Percentiles rank a stretch among this genome's conserved stretches.
Evolutionary conservation across 352 stramenopile species (phyloP).

Genomic region (Pilasporangium apinafurcum): DNA sequence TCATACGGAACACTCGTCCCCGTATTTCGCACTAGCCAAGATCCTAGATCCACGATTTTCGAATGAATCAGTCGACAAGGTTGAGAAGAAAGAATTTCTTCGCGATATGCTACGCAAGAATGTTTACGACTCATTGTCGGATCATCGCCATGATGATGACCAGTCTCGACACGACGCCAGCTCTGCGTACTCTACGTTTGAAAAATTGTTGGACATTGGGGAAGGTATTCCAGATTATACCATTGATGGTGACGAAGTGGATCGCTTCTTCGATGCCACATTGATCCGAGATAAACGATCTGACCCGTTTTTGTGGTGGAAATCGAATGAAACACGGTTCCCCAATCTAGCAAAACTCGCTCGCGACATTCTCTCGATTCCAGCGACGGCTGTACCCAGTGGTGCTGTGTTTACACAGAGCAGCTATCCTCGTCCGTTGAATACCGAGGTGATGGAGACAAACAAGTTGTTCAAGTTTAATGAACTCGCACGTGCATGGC

Average conservation of each 20-base stretch:
- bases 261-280: constrained; percentile 79
- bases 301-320: constrained; percentile 79
- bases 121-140: constrained; percentile 54
- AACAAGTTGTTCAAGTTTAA: constrained; percentile 77
- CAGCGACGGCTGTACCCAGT: constrained; percentile 56
- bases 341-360: constrained; percentile 62
- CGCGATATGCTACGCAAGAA: constrained; percentile 71
- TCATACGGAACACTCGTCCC: constrained; percentile 59
- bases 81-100: constrained; percentile 68
- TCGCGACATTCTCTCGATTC: constrained; percentile 71
- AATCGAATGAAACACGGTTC: constrained; percentile 77
- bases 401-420: constrained; percentile 66
- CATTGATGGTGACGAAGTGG: constrained; percentile 71
- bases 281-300: constrained; percentile 76
- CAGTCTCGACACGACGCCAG: constrained; percentile 50
- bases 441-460: constrained; percentile 46
- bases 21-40: constrained; percentile 68
- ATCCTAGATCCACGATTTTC: constrained; percentile 77
- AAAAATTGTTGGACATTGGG: constrained; percentile 76
- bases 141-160: constrained; percentile 46
- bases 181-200: constrained; percentile 73
- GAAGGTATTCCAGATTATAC: constrained; percentile 73
- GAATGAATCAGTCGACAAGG: constrained; percentile 74
- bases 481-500: constrained; percentile 65
- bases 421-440: constrained; percentile 51